Base-by-base conservation (phyloP, 139 green algal genomes). In the Chlamydomonas sp. region DNA sequence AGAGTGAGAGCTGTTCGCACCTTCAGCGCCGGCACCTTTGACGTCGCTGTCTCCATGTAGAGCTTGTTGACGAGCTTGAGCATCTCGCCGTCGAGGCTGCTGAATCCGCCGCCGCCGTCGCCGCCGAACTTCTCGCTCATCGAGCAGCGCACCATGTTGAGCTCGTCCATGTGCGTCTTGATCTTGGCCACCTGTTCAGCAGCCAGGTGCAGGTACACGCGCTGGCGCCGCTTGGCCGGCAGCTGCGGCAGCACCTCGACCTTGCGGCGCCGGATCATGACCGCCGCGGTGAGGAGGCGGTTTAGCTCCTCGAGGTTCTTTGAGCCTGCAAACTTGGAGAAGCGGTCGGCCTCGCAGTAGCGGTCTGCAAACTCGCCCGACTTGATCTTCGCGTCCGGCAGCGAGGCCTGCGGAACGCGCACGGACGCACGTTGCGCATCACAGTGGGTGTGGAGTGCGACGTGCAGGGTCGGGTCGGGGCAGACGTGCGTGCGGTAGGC, bases 251-350 rank as follows among this genome's bases (percentile, higher is more conserved):
- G 82, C 64, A 98, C 94, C 8, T 97, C 89, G 2, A 73, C 57
- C 83, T 98, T 98, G n/a, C 83, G 79, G 29, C 94, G 82, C 1
- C 94, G 79, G 13, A 98, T 80, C 94, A 98, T 98, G 30, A 96
- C 58, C 6, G 77, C 84, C 29, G 24, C 57, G 1, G 71, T 82
- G 54, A 97, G 74, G 63, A 97, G 49, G 16, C 62, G 39, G 77
- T 95, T 79, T 29, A 98, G 82, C 83, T 98, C 93, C 1, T 87
- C 74, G 47, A 78, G 61, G 75, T 96, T 91, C 66, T 69, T 78
- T 28, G 84, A 76, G 24, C 87, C 87, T 6, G 20, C 16, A 28
- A 58, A 57, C 36, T 58, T 5, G 30, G 62, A 69, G 62, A 54
- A 69, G n/a, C 37, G 30, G 62, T 6, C 10, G 16, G 34, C 58